These are phyloP conservation scores for Melastoma malabathricum DNA, from an alignment of 345 rosid species.

Conservation along the genomic window DNA sequence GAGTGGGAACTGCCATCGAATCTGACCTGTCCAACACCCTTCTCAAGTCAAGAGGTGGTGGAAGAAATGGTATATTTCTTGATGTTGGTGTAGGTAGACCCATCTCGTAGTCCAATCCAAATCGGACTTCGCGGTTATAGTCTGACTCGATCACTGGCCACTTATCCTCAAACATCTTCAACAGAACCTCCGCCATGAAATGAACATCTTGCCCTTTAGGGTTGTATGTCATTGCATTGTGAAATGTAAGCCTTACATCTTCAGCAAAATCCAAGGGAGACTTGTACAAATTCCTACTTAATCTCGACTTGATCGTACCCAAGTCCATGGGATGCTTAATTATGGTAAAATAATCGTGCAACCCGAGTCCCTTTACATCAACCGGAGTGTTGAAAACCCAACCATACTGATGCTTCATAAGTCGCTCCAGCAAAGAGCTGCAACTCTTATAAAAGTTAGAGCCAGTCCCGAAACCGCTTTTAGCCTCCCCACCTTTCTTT, in stretches of 20 bases:
- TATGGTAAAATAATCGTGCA: conserved; percentile 74
- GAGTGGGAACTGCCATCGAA: conserved; percentile 36
- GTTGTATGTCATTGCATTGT: conserved; percentile 89
- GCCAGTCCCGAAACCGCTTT: conserved; percentile 41
- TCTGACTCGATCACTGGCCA: conserved; percentile 81
- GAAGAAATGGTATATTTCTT: conserved; percentile 47
- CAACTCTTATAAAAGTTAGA: conserved; percentile 62
- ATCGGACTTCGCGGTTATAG: conserved; percentile 53
- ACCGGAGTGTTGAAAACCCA: conserved; percentile 97
- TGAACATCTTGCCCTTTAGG: conserved; percentile 98
- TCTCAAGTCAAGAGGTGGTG: conserved; percentile 63
- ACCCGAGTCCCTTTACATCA: conserved; percentile 62
- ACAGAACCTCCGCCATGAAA: conserved; percentile 64
- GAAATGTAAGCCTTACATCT: conserved; percentile 95
- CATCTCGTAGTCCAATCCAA: conserved; percentile 38
- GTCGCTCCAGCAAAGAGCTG: conserved; percentile 59
- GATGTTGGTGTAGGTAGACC: conserved; percentile 46
- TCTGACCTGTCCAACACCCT: conserved; percentile 70
- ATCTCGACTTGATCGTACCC: conserved; percentile 69
- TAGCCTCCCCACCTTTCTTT: conserved; percentile 58
- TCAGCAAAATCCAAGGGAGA: conserved; percentile 88
- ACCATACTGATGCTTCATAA: conserved; percentile 93
- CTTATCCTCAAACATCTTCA: conserved; percentile 67
- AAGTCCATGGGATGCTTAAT: conserved; percentile 92
- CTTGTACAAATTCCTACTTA: conserved; percentile 73